Percentiles rank a stretch among this genome's conserved stretches.
Conservation (phyloP, 108 stramenopile genomes). For the Fistulifera pelliculosa region DNA sequence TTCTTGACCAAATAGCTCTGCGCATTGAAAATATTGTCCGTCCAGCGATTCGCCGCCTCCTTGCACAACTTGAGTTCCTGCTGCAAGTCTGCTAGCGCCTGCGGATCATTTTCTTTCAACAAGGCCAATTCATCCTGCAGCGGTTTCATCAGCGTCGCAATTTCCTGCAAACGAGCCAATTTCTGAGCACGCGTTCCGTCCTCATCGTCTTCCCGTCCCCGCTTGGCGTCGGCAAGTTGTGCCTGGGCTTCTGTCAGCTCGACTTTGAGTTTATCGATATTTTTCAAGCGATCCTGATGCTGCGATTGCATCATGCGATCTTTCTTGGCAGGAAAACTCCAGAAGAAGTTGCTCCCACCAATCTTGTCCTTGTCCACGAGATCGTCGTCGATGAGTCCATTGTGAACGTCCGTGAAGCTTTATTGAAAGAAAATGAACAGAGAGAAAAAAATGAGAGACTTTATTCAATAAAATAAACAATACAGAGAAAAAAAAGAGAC, state of each 20-base stretch:
- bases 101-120: slow-evolving; percentile 87
- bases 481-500: slow-evolving; percentile 7
- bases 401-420: slow-evolving; percentile 66
- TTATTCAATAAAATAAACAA: not conserved
- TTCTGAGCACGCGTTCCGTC: slow-evolving; percentile 44
- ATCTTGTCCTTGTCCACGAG: slow-evolving; percentile 90
- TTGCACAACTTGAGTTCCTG: slow-evolving; percentile 51
- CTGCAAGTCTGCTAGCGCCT: slow-evolving; percentile 70
- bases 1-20: slow-evolving; percentile 83
- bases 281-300: slow-evolving; percentile 38
- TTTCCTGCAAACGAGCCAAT: slow-evolving; percentile 41
- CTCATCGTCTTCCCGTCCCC: slow-evolving; percentile 62
- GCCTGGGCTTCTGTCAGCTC: slow-evolving; percentile 46
- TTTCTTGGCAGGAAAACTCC: slow-evolving; percentile 85
- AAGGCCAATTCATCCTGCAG: slow-evolving; percentile 41
- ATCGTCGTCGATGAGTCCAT: slow-evolving; percentile 70
- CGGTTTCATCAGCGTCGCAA: slow-evolving; percentile 24
- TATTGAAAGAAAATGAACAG: not conserved
- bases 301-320: slow-evolving; percentile 57
- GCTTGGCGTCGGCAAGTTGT: slow-evolving; percentile 70
- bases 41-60: slow-evolving; percentile 87
- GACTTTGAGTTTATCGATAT: slow-evolving; percentile 37
- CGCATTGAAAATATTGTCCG: slow-evolving; percentile 84
- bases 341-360: slow-evolving; percentile 87
- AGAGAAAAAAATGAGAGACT: not conserved